These are phyloP conservation scores for Telopea speciosissima DNA, from an alignment of 177 flowering plant species.

Conservation along the genomic window DNA sequence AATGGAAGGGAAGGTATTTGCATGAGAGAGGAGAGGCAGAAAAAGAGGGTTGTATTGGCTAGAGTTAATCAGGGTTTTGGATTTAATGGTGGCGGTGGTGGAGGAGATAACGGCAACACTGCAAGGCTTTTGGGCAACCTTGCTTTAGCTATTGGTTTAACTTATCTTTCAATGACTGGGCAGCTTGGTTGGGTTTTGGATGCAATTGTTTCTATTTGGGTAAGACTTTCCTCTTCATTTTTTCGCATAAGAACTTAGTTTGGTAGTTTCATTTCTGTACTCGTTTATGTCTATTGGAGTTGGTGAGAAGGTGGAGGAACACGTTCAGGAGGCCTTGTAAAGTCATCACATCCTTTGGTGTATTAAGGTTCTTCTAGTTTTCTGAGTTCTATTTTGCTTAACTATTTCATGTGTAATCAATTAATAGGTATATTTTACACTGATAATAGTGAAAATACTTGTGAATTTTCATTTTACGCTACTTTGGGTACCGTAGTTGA, in stretches of 20 bases:
- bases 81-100: constrained; percentile 55
- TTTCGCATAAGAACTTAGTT: not conserved
- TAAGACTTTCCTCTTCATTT: constrained; percentile 23
- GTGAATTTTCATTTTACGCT: not conserved
- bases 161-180: constrained; percentile 85
- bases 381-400: not conserved
- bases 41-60: constrained; percentile 47
- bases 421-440: not conserved
- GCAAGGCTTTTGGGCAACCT: constrained; percentile 73
- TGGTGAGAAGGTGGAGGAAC: too few relatives aligned
- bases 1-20: constrained; percentile 30
- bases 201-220: constrained; percentile 89
- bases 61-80: constrained; percentile 53
- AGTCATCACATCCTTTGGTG: not conserved
- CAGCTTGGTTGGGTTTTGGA: constrained; percentile 94
- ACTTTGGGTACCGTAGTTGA: not conserved
- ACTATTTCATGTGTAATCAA: not conserved
- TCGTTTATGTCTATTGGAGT: not conserved
- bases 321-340: too few relatives aligned
- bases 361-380: not conserved
- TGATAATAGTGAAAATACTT: not conserved
- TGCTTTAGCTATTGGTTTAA: constrained; percentile 73
- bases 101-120: constrained; percentile 34
- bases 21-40: constrained; percentile 21
- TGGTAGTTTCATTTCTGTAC: not conserved